Percentiles rank a stretch among this genome's conserved stretches.
Conservation (phyloP, 164 flowering plant genomes). For the Magnolia kwangsiensis region DNA sequence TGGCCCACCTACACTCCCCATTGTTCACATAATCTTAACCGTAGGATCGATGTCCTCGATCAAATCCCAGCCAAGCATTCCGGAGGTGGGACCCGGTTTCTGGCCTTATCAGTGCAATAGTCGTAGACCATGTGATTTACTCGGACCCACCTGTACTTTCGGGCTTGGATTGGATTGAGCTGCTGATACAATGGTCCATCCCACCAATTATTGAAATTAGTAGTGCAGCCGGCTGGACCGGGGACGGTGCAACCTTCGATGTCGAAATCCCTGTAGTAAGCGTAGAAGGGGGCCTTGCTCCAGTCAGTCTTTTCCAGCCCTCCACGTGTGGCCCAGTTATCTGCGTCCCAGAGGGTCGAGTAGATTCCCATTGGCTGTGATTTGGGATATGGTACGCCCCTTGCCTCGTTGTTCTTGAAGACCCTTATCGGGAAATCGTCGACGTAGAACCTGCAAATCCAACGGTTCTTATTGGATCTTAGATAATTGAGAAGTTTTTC, state of each 20-base stretch:
- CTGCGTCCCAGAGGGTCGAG: conserved; percentile 22
- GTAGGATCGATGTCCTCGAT: neutral
- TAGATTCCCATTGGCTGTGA: conserved; percentile 19
- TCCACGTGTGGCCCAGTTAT: conserved; percentile 25
- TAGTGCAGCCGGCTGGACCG: conserved; percentile 10
- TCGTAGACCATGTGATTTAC: conserved; percentile 24
- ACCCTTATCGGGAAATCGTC: conserved; percentile 24
- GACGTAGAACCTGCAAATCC: conserved; percentile 18
- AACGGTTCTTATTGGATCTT: too few relatives aligned
- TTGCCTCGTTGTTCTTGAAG: conserved; percentile 19
- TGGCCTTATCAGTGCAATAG: conserved; percentile 19
- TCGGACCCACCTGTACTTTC: conserved; percentile 23
- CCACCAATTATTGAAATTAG: conserved; percentile 17
- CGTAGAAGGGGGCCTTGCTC: conserved; percentile 22
- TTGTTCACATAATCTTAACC: neutral
- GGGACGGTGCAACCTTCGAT: conserved; percentile 17
- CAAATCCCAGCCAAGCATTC: conserved; percentile 21
- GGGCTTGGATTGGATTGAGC: conserved; percentile 15
- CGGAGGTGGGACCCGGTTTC: conserved; percentile 14
- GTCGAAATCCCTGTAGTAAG: conserved; percentile 19
- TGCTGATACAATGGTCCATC: conserved; percentile 10
- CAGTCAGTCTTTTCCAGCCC: conserved; percentile 25
- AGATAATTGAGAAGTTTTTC: too few relatives aligned
- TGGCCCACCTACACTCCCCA: neutral
- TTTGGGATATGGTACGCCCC: conserved; percentile 21